Evolutionary conservation across 1,284 basidiomycete species (phyloP), one percentile per base, ranked within the genome.

Genomic region (Phellopilus nigrolimitatus): DNA sequence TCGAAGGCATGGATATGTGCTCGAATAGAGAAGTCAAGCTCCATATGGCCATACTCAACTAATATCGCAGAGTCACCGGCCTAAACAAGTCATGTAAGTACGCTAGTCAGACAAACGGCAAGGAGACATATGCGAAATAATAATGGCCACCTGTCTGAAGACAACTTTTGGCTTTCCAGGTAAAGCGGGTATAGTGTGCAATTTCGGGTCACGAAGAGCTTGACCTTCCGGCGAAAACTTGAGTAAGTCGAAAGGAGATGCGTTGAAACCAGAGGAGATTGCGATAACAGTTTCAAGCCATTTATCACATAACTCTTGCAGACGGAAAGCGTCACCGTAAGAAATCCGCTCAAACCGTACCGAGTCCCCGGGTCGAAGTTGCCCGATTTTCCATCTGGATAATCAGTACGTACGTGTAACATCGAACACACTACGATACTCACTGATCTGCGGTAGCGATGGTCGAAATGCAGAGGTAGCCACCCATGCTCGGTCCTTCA

Each of bases 401-500:
- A 7, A 27, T 38, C 48, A 28, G 5, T 24, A 24, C 21, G 24
- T 3, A 15, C 12, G 10, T 4, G 10, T 27, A 17, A 31, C 10
- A 34, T 31, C 36, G 51, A 2, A 36, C 22, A 3, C 17, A 9
- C 10, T 6, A 76, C 73, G 15, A 27, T 2, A 67, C 74, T 51
- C 54, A 79, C 80, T 75, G 58, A 10, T 82, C 79, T 1, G 69
- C 71, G 3, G 71, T 70, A 1, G 73, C 71, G 6, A 82, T 68
- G 0, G 78, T 78, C 54, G 76, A 78, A n/a, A 75, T 53, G 58
- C 79, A 81, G 3, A 78, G 57, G 54, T 82, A 82, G 3, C 80
- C 80, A 10, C 80, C 80, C 80, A 82, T 80, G 60, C 81, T 78
- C 0, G 81, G 83, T 0, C 78, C 79, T 59, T 84, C 84, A 25